Percentiles rank a stretch among this genome's conserved stretches.
phyloP scores from a whole-genome alignment of 2,329 filamentous ascomycete species.

The Pseudopyrenochaeta lycopersici region DNA sequence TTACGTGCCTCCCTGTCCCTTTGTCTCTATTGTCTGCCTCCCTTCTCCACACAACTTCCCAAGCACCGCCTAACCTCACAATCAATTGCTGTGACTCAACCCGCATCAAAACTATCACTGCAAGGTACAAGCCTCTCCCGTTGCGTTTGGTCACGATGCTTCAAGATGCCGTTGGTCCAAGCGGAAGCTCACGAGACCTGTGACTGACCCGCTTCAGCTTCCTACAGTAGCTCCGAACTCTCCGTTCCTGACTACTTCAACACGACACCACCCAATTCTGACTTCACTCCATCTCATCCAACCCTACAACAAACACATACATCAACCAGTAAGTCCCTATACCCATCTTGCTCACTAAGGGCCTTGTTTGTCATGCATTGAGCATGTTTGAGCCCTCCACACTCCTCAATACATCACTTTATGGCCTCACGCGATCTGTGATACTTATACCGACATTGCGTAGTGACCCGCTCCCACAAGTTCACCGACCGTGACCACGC shows the following conservation, averaged over 20 bases:
- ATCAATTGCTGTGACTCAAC: constrained; percentile 2
- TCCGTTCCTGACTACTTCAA: constrained; percentile 41
- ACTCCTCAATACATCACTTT: background rate
- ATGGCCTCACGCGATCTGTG: constrained; percentile 1
- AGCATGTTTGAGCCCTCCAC: constrained; percentile 1
- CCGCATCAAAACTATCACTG: constrained; percentile 22
- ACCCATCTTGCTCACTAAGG: background rate
- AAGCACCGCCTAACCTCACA: constrained; percentile 14
- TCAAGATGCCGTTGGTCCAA: constrained; percentile 37
- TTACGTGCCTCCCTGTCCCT: constrained; percentile 19
- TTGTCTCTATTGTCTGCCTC: constrained; percentile 3
- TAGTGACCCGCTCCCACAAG: constrained; percentile 99
- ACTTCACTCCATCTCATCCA: constrained; percentile 23
- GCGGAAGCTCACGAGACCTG: constrained; percentile 44
- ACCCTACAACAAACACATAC: constrained; percentile 16
- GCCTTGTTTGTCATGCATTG: constrained; percentile 7
- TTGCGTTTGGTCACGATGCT: constrained; percentile 21
- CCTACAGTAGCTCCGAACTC: constrained; percentile 26
- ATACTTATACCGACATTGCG: constrained; percentile 14
- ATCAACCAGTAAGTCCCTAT: constrained; percentile 42
- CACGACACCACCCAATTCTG: constrained; percentile 27
- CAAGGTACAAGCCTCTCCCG: constrained; percentile 34
- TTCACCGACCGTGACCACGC: constrained; percentile 91
- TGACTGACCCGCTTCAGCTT: constrained; percentile 40
- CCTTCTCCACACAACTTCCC: constrained; percentile 15